phyloP scores from a whole-genome alignment of 2,329 filamentous ascomycete species.

The Fusarium haematococcum region DNA sequence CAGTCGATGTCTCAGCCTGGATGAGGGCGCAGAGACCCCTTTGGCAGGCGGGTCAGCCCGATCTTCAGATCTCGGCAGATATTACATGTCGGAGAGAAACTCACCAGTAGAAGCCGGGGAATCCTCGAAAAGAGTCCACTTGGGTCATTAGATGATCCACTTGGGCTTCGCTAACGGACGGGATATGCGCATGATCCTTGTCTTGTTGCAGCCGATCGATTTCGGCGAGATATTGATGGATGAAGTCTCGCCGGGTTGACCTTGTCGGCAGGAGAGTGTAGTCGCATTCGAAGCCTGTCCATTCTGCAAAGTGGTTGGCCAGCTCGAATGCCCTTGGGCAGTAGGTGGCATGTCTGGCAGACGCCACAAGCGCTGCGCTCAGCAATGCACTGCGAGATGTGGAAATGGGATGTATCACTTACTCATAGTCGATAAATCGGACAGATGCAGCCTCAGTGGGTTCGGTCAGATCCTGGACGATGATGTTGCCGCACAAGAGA shows the following conservation, averaged over 20 bases:
- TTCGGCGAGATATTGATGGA: constrained; percentile 30
- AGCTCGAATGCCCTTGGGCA: constrained; percentile 38
- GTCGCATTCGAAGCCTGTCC: constrained; percentile 38
- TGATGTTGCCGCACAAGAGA: constrained; percentile 38
- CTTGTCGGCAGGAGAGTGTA: constrained; percentile 26
- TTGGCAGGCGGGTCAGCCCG: constrained; percentile 17
- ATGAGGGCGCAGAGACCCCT: constrained; percentile 41
- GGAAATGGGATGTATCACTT: constrained; percentile 9
- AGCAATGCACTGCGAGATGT: background rate
- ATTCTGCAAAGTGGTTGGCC: constrained; percentile 41
- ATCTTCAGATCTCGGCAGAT: background rate
- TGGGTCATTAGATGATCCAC: constrained; percentile 30
- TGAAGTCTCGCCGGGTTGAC: constrained; percentile 30
- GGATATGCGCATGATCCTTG: background rate
- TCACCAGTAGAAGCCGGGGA: constrained; percentile 41
- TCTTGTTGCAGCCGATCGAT: constrained; percentile 2
- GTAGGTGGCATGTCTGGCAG: constrained; percentile 36
- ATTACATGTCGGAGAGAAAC: background rate
- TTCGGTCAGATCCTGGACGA: constrained; percentile 18
- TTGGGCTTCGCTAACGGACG: constrained; percentile 18
- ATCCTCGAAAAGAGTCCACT: constrained; percentile 36
- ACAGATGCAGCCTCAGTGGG: constrained; percentile 20
- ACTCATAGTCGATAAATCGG: constrained; percentile 42
- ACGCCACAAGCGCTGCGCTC: background rate
- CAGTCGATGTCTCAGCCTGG: constrained; percentile 40